Evolutionary conservation across 2,329 filamentous ascomycete species (phyloP).

Genomic region (Thelonectria blattea): DNA sequence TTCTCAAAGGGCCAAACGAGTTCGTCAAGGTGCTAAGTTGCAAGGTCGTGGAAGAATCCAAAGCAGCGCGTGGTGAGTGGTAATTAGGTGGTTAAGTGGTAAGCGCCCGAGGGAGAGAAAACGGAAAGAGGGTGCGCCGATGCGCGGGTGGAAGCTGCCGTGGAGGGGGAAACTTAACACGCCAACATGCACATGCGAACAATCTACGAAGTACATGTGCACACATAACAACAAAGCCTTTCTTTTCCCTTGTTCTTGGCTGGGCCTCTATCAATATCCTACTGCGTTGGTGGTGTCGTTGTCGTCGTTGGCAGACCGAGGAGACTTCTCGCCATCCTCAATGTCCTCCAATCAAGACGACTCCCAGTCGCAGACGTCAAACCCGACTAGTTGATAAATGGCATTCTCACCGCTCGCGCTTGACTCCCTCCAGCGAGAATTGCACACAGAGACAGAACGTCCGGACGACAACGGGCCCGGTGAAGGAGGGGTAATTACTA

Average conservation of each 20-base stretch:
- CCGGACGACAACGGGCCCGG: background rate
- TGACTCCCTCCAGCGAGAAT: slow-evolving; percentile 11
- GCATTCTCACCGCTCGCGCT: slow-evolving; percentile 35
- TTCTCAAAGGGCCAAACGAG: background rate
- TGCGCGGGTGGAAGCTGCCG: background rate
- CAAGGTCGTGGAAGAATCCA: background rate
- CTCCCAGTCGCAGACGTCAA: slow-evolving; percentile 30
- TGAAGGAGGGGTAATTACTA: background rate
- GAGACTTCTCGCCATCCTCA: background rate
- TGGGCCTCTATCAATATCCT: background rate
- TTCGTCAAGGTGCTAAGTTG: background rate
- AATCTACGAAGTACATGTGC: background rate
- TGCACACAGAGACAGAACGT: background rate
- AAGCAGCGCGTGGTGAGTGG: background rate
- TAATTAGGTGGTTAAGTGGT: background rate
- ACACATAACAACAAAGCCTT: background rate
- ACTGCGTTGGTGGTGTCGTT: background rate
- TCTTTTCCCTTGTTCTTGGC: background rate
- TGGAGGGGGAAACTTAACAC: background rate
- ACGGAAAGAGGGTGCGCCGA: too few relatives aligned
- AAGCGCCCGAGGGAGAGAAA: background rate
- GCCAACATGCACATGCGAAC: background rate
- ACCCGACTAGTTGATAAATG: slow-evolving; percentile 23
- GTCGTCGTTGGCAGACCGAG: slow-evolving; percentile 17
- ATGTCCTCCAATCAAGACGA: slow-evolving; percentile 37